A percentile compares a stretch with the other conserved stretches of the same genome.
Conservation (phyloP, 139 green algal species). For the Tetraselmis striata region DNA sequence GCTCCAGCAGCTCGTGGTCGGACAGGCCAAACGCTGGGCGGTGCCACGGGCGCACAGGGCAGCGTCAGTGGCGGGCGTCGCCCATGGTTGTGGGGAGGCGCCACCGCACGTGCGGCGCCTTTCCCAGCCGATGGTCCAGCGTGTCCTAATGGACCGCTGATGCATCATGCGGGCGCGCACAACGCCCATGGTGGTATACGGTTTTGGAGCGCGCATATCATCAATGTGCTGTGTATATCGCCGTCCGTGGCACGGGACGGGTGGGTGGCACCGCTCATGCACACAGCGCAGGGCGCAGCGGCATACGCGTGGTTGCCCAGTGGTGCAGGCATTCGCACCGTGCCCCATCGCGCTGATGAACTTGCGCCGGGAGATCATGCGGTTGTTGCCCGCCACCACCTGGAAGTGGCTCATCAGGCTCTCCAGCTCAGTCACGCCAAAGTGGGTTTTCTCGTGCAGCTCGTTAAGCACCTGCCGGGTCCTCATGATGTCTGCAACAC, state of each 20-base stretch:
- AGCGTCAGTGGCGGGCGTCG: not conserved
- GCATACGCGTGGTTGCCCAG: not conserved
- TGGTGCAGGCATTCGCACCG: conserved; percentile 10
- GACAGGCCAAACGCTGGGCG: conserved; percentile 15
- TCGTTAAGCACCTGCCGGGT: conserved; percentile 25
- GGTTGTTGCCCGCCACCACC: not conserved
- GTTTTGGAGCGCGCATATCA: no score
- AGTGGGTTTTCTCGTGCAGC: conserved; percentile 23
- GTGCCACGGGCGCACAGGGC: not conserved
- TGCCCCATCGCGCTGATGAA: conserved; percentile 1
- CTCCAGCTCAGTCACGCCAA: conserved; percentile 5
- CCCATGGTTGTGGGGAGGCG: not conserved
- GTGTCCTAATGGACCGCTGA: no score
- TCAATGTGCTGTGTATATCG: conserved; percentile 15
- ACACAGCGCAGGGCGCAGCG: not conserved
- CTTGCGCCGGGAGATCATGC: not conserved
- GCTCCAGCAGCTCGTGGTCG: conserved; percentile 19
- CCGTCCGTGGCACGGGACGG: not conserved
- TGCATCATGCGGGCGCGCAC: no score
- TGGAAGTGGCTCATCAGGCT: not conserved
- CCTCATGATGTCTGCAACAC: not conserved
- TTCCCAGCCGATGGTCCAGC: conserved; percentile 2
- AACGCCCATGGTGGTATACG: no score
- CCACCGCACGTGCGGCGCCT: conserved; percentile 15
- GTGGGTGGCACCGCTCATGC: no score